These are phyloP conservation scores for Excoecaria cochinchinensis DNA, from an alignment of 345 rosid species.

Conservation along the genomic window DNA sequence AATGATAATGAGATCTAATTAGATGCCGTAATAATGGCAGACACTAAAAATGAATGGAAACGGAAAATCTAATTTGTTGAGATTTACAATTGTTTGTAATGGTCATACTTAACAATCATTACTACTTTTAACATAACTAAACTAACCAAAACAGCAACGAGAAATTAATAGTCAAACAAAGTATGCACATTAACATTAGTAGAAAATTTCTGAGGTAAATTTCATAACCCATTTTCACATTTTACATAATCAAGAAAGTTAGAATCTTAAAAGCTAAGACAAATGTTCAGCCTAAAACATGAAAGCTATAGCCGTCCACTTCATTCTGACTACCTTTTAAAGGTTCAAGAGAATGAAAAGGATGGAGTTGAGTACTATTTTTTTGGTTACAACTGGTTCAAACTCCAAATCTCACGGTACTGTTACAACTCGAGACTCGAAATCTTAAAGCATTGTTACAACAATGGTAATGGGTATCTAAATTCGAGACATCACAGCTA, in stretches of 20 bases:
- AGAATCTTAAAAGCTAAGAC: constrained; percentile 23
- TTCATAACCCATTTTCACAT: constrained; percentile 27
- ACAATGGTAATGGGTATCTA: too few relatives aligned
- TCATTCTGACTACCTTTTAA: constrained; percentile 18
- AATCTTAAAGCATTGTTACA: too few relatives aligned
- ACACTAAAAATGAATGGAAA: constrained; percentile 29
- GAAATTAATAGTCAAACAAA: neutral
- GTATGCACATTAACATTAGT: neutral
- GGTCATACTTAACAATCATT: constrained; percentile 31
- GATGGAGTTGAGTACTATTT: constrained; percentile 14
- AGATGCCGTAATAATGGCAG: constrained; percentile 39
- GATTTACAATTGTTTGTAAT: constrained; percentile 26
- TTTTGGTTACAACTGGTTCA: too few relatives aligned
- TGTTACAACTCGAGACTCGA: too few relatives aligned
- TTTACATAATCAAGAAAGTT: constrained; percentile 26
- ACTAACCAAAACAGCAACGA: constrained; percentile 25
- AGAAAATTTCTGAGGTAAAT: constrained; percentile 4
- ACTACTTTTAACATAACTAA: constrained; percentile 28
- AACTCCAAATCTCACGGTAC: too few relatives aligned
- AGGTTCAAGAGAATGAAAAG: constrained; percentile 13
- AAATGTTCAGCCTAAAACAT: constrained; percentile 13
- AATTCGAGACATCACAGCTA: too few relatives aligned
- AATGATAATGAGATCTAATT: constrained; percentile 25
- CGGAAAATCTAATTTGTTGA: constrained; percentile 3
- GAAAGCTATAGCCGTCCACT: constrained; percentile 16